phyloP scores from a whole-genome alignment of 495 filamentous ascomycete genomes.

The Bryoglossum gracile region DNA sequence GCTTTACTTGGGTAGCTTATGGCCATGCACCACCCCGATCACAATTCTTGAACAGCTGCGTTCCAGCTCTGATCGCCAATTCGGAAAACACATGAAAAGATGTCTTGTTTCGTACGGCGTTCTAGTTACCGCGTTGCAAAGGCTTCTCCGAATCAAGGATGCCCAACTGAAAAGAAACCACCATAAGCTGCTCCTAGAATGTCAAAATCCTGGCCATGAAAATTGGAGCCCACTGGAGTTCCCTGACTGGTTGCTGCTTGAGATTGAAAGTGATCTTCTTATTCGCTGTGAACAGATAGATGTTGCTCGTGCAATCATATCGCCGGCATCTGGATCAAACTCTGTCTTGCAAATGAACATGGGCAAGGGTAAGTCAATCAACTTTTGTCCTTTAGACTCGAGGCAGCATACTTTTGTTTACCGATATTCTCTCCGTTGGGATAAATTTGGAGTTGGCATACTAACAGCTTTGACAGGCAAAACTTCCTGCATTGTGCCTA shows the following conservation, averaged over 20 bases:
- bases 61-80: constrained; percentile 25
- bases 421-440: no score
- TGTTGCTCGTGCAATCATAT: constrained; percentile 45
- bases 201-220: constrained; percentile 37
- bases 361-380: constrained; percentile 28
- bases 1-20: constrained; percentile 41
- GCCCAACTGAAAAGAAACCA: constrained; percentile 23
- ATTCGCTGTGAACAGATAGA: constrained; percentile 45
- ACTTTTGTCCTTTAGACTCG: no score
- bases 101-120: constrained; percentile 36
- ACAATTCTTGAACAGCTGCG: constrained; percentile 47
- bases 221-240: constrained; percentile 42
- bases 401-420: no score
- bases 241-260: constrained; percentile 51
- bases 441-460: no score
- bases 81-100: constrained; percentile 39
- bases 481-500: constrained; percentile 21
- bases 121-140: constrained; percentile 39
- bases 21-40: constrained; percentile 44
- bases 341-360: constrained; percentile 48
- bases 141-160: constrained; percentile 31
- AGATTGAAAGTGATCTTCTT: constrained; percentile 48
- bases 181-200: constrained; percentile 35
- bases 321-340: constrained; percentile 37
- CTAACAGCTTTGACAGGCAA: no score